A percentile compares a stretch with the other conserved stretches of the same genome.
phyloP scores from a whole-genome alignment of 768 basidiomycete genomes.

The Auriscalpium microsporum region DNA sequence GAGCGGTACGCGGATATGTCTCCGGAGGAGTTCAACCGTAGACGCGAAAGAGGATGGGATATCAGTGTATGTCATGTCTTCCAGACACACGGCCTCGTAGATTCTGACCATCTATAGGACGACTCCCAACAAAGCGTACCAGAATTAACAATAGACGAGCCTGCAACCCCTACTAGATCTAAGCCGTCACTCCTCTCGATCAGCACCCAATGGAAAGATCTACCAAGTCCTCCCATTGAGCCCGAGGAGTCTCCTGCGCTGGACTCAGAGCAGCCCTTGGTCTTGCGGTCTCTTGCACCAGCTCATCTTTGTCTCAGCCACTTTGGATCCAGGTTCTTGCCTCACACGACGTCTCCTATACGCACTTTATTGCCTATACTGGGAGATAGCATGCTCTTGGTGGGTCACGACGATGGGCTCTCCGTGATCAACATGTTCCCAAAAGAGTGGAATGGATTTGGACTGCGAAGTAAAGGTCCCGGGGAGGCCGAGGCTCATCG shows the following conservation, averaged over 20 bases:
- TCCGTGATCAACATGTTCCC: conserved; percentile 82
- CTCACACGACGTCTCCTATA: conserved; percentile 69
- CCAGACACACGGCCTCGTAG: too few species aligned
- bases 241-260: conserved; percentile 12
- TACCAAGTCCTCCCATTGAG: conserved; percentile 1
- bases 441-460: conserved; percentile 48
- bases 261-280: conserved; percentile 28
- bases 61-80: conserved; percentile 4
- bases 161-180: not conserved
- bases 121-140: too few species aligned
- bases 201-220: not conserved
- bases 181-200: not conserved
- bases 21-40: conserved; percentile 45
- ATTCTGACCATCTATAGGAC: too few species aligned
- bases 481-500: conserved; percentile 58
- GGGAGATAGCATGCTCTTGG: conserved; percentile 56
- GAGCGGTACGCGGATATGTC: conserved; percentile 67
- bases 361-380: conserved; percentile 66
- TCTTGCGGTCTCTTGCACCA: conserved; percentile 46
- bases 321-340: conserved; percentile 81
- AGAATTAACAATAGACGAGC: not conserved
- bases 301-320: conserved; percentile 62
- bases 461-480: conserved; percentile 43
- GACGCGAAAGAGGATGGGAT: conserved; percentile 68
- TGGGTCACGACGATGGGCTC: conserved; percentile 74